Evolutionary conservation across 2,329 filamentous ascomycete species (phyloP).

Genomic region (Akanthomyces lecanii): DNA sequence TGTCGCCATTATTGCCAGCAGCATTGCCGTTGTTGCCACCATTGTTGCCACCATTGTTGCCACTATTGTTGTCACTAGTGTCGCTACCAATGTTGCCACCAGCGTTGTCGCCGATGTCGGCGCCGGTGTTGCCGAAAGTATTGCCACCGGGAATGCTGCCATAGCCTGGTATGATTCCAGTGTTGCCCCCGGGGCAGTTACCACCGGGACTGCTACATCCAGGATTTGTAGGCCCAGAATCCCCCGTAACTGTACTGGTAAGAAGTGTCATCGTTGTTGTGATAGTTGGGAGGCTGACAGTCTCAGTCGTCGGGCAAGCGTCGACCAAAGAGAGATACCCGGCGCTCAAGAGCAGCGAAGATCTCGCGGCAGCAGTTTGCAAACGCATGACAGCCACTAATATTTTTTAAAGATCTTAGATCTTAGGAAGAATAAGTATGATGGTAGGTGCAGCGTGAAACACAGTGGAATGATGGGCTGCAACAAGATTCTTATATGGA

Average conservation of each 20-base stretch:
- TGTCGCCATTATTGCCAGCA: neutral
- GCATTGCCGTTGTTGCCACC: neutral
- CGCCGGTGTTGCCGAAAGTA: too few relatives aligned
- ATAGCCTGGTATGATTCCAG: neutral
- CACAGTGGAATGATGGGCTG: neutral
- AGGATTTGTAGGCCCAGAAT: neutral
- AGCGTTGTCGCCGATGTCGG: neutral
- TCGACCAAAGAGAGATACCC: neutral
- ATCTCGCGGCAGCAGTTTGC: neutral
- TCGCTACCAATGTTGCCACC: neutral
- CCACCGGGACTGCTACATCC: neutral
- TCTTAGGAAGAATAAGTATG: neutral
- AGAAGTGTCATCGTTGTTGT: neutral
- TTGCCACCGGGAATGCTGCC: too few relatives aligned
- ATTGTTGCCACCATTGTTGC: neutral
- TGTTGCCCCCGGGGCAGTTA: neutral
- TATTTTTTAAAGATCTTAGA: neutral
- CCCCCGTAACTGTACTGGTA: neutral
- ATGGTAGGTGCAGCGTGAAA: neutral
- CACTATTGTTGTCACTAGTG: neutral
- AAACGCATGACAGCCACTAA: neutral
- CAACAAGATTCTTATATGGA: constrained; percentile 8
- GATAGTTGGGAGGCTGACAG: neutral
- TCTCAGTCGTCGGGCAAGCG: constrained; percentile 4
- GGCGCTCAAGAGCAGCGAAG: neutral